Percentiles rank a stretch among this genome's conserved stretches.
Evolutionary conservation across 257 asterid species (phyloP).

Genomic region (Schizonepeta tenuifolia): DNA sequence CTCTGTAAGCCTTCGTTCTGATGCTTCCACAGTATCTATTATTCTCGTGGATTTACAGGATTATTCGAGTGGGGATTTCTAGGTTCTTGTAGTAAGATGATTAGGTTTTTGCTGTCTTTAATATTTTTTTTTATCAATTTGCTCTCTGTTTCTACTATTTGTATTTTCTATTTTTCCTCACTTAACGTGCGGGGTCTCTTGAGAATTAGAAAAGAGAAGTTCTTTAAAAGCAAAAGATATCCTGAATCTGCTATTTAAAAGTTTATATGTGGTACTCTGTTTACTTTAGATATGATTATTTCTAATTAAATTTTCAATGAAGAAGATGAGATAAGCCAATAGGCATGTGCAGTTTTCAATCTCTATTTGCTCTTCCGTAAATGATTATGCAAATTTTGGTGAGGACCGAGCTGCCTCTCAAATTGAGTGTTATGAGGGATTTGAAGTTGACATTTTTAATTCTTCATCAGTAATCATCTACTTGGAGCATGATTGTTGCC

Average conservation of each 20-base stretch:
- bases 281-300: not conserved
- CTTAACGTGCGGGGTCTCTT: not conserved
- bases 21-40: not conserved
- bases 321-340: not conserved
- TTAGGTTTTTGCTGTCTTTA: not conserved
- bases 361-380: not conserved
- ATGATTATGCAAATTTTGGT: not conserved
- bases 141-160: not conserved
- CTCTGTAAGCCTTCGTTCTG: not conserved
- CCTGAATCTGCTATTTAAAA: not conserved
- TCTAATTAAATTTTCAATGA: not conserved
- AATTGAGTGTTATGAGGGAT: not conserved
- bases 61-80: constrained; percentile 6
- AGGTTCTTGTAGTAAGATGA: constrained; percentile 9
- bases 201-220: not conserved
- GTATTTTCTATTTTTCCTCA: constrained; percentile 2
- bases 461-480: constrained; percentile 4
- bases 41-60: not conserved
- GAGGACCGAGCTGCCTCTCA: not conserved
- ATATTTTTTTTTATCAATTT: no score
- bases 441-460: not conserved
- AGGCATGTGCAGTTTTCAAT: not conserved
- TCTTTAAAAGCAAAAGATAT: not conserved
- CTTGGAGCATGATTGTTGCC: constrained; percentile 18
- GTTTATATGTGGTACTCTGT: not conserved